phyloP scores from a whole-genome alignment of 1,139 yeast genomes.

The Yamadazyma trypodendri region DNA sequence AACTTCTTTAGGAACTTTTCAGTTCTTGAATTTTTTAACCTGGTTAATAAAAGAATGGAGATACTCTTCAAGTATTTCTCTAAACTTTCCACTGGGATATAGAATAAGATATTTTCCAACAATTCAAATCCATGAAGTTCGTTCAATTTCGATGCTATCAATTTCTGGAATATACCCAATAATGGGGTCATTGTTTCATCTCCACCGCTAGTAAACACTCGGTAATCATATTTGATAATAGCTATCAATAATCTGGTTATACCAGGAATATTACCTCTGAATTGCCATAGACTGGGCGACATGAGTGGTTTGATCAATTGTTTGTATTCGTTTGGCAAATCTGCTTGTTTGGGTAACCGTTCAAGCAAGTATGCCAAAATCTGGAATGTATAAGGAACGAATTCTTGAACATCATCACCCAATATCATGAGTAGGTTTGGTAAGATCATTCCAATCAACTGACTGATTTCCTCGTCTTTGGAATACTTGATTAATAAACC shows the following conservation, averaged over 20 bases:
- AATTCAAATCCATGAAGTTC: slow-evolving; percentile 85
- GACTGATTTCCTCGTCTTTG: slow-evolving; percentile 27
- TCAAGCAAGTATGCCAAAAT: slow-evolving; percentile 77
- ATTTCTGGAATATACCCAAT: slow-evolving; percentile 93
- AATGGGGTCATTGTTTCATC: slow-evolving; percentile 65
- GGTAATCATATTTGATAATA: slow-evolving; percentile 63
- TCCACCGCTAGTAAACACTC: slow-evolving; percentile 38
- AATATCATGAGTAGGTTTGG: slow-evolving; percentile 69
- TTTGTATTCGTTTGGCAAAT: slow-evolving; percentile 62
- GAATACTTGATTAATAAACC: slow-evolving; percentile 67
- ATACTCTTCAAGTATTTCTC: slow-evolving; percentile 66
- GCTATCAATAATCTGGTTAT: slow-evolving; percentile 76
- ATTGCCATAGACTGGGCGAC: slow-evolving; percentile 91
- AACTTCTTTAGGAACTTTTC: slow-evolving; percentile 78
- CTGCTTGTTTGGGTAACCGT: slow-evolving; percentile 44
- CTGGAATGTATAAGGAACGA: slow-evolving; percentile 90
- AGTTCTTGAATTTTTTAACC: slow-evolving; percentile 78
- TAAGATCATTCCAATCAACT: slow-evolving; percentile 56
- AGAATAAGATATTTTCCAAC: slow-evolving; percentile 63
- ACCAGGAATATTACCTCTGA: slow-evolving; percentile 90
- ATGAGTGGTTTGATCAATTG: slow-evolving; percentile 76
- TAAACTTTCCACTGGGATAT: slow-evolving; percentile 51
- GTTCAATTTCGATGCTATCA: slow-evolving; percentile 79
- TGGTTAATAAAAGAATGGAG: slow-evolving; percentile 71
- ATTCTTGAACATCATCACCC: slow-evolving; percentile 87